These are phyloP conservation scores for Backusella australiensis DNA, from an alignment of 192 early-diverging fungal species.

Conservation along the genomic window DNA sequence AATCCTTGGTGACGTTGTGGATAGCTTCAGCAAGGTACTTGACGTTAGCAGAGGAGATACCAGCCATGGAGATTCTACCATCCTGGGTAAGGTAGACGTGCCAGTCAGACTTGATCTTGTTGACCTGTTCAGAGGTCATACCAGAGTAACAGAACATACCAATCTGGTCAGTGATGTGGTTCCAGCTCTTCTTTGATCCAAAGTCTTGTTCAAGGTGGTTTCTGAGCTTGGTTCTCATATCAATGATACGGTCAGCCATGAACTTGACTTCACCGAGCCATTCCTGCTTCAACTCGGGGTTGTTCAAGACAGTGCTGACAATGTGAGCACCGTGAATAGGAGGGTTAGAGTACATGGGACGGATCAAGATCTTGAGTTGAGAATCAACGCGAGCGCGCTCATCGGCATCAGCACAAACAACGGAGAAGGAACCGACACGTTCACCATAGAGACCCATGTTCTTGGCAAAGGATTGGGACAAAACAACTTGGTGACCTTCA, in stretches of 20 bases:
- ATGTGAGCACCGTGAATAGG: constrained; percentile 95
- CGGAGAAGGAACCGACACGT: constrained; percentile 89
- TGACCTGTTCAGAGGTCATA: constrained; percentile 85
- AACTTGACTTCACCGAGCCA: constrained; percentile 90
- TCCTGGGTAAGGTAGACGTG: constrained; percentile 93
- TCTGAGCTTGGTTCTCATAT: constrained; percentile 77
- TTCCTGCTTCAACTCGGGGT: constrained; percentile 69
- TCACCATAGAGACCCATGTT: constrained; percentile 99
- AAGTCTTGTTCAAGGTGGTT: constrained; percentile 80
- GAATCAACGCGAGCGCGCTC: constrained; percentile 83
- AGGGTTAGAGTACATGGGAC: constrained; percentile 99
- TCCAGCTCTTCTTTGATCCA: constrained; percentile 77
- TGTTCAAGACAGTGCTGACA: constrained; percentile 82
- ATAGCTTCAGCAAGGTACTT: constrained; percentile 95
- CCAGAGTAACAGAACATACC: constrained; percentile 99
- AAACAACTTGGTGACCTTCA: constrained; percentile 69
- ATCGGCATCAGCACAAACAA: constrained; percentile 70
- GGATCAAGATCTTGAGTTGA: constrained; percentile 94
- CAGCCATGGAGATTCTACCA: constrained; percentile 96
- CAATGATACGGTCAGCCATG: constrained; percentile 98
- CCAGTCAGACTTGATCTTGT: constrained; percentile 76
- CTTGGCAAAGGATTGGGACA: constrained; percentile 98
- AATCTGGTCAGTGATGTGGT: constrained; percentile 85
- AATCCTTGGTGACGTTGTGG: constrained; percentile 84
- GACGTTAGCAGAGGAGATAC: constrained; percentile 91